These are phyloP conservation scores for Phylloporus sp. DNA, from an alignment of 1,284 basidiomycete genomes.

Conservation along the genomic window DNA sequence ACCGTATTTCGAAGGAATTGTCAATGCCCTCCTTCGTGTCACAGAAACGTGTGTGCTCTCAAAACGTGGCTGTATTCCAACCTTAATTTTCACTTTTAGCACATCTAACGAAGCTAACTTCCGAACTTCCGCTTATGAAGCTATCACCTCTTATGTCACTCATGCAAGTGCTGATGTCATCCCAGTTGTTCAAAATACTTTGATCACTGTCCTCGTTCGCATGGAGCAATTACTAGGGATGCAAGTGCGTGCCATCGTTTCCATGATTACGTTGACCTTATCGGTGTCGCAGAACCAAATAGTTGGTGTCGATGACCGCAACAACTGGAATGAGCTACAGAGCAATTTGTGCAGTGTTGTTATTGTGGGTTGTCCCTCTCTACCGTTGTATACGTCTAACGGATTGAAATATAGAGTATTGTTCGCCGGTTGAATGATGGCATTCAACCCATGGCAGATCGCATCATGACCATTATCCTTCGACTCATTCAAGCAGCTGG, in stretches of 20 bases:
- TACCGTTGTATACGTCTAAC: background rate
- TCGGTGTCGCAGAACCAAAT: slow-evolving; percentile 77
- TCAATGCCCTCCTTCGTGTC: slow-evolving; percentile 80
- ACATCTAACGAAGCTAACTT: slow-evolving; percentile 90
- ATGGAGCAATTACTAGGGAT: slow-evolving; percentile 90
- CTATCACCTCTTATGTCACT: slow-evolving; percentile 86
- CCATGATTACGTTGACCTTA: slow-evolving; percentile 5
- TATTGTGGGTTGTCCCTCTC: slow-evolving; percentile 56
- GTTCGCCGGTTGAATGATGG: slow-evolving; percentile 85
- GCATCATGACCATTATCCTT: slow-evolving; percentile 93
- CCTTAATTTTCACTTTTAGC: slow-evolving; percentile 45
- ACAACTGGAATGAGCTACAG: slow-evolving; percentile 99
- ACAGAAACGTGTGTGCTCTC: slow-evolving; percentile 74
- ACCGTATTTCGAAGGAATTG: slow-evolving; percentile 88
- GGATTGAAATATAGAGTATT: slow-evolving; percentile 59
- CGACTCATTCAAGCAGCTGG: slow-evolving; percentile 86
- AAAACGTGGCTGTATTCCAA: background rate
- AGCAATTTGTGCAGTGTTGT: slow-evolving; percentile 94
- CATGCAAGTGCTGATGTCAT: slow-evolving; percentile 86
- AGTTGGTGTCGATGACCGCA: slow-evolving; percentile 93
- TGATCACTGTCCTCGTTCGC: slow-evolving; percentile 81
- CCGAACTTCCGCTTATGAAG: slow-evolving; percentile 96
- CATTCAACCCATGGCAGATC: slow-evolving; percentile 89
- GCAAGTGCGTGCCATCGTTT: slow-evolving; percentile 52
- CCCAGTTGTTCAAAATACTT: slow-evolving; percentile 81